Conservation (phyloP, 257 asterid genomes). For the Gynochthodes officinalis region DNA sequence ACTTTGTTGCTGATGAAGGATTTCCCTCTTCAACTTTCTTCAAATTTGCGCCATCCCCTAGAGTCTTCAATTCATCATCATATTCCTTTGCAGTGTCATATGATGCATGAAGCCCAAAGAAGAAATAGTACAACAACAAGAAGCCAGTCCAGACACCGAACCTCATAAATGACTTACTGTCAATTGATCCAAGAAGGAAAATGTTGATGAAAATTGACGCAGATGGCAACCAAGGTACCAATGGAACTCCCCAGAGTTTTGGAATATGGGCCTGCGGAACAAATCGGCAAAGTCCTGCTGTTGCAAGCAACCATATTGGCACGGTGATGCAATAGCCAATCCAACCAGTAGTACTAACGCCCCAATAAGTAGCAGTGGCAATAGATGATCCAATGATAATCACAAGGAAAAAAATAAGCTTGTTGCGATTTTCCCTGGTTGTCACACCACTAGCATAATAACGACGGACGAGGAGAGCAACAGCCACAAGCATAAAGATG, state of each 20-base stretch:
- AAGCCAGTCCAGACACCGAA: constrained; percentile 48
- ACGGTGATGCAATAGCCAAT: constrained; percentile 43
- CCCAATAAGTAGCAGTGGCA: constrained; percentile 55
- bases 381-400: constrained; percentile 43
- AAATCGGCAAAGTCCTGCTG: constrained; percentile 29
- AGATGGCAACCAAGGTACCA: constrained; percentile 71
- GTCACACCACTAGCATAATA: constrained; percentile 51
- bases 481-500: constrained; percentile 58
- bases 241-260: constrained; percentile 58
- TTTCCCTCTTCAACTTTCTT: constrained; percentile 41
- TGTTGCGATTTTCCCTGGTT: constrained; percentile 36
- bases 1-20: not conserved
- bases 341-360: constrained; percentile 36
- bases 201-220: constrained; percentile 52
- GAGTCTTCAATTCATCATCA: constrained; percentile 10
- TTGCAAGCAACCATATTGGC: constrained; percentile 44
- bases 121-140: constrained; percentile 42
- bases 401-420: constrained; percentile 29
- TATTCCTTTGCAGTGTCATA: constrained; percentile 54
- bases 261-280: constrained; percentile 57
- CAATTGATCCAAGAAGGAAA: constrained; percentile 58
- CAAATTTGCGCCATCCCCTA: constrained; percentile 13
- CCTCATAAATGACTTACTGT: constrained; percentile 41
- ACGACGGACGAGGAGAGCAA: constrained; percentile 51
- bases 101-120: constrained; percentile 60